Base-by-base conservation (phyloP, 352 stramenopile species). In the Globisporangium canariense region DNA sequence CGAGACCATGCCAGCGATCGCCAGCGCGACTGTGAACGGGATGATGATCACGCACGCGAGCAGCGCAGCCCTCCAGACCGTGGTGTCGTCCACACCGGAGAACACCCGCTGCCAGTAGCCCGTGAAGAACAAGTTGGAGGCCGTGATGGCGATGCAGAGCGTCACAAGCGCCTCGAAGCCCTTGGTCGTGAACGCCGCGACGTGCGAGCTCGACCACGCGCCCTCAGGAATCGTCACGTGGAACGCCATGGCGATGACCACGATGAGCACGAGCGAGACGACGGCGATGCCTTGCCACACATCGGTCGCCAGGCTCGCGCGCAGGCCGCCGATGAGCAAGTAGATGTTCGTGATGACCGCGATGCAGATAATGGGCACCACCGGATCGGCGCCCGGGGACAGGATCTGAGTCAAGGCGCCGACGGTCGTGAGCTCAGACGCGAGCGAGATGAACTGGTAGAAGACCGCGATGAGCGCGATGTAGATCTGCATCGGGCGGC, bases 381-480 rank as follows among this genome's bases (percentile, higher is more conserved):
- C 66, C 36, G 81, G 68, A 58, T 88, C 60, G 1, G 80, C 71
- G 38, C 74, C 68, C 0, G 80, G 80, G 5, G 77, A 82, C 36
- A 90, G 61, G 58, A 86, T 81, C 10, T 50, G 58, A 16, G 77
- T 80, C 32, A 93, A 66, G n/a, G 73, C 32, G 0, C 80, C 84
- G 25, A 90, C 84, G 7, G 61, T 78, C 43, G 84, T 91, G 60
- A 89, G 68, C 67, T 93, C 84, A 5, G 81, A 90, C 5, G 76
- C 78, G 20, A 93, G 66, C 45, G 78, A 93, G 71, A 93, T 89
- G 60, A 93, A 90, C 72, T 93, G 84, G 76, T 88, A 91, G 56
- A 93, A 91, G 41, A 90, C 70, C 18, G 84, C 78, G 51, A 91
- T 82, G 60, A 87, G 68, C 16, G 72, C 70, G 25, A 89, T 70